Percentiles rank a stretch among this genome's conserved stretches.
These are phyloP conservation scores for Acacia confusa DNA, from an alignment of 306 rosid species.

Conservation along the genomic window DNA sequence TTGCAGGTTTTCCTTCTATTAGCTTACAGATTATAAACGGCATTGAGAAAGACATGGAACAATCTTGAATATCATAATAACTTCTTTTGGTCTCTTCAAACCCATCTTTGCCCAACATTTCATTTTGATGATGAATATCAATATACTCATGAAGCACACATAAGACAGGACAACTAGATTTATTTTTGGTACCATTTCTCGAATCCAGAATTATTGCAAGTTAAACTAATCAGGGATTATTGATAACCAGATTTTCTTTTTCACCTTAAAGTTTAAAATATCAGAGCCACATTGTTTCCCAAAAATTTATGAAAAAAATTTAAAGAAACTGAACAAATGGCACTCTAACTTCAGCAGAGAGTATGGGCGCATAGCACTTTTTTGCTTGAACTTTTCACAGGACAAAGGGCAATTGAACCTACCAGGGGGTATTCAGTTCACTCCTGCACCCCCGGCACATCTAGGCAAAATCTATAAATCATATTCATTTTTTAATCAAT, in stretches of 20 bases:
- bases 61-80: background rate
- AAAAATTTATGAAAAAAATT: no score
- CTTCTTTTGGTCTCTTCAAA: background rate
- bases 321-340: no score
- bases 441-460: background rate
- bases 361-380: background rate
- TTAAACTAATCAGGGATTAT: background rate
- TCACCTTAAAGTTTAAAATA: no score
- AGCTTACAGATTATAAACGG: background rate
- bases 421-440: background rate
- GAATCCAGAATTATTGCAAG: background rate
- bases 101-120: no score
- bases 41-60: background rate
- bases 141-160: no score
- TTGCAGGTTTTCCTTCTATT: background rate
- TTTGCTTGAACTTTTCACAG: background rate
- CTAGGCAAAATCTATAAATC: background rate
- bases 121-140: no score
- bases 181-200: background rate
- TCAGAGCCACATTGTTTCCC: no score
- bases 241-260: background rate
- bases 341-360: background rate
- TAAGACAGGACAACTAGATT: background rate
- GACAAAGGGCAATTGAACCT: background rate
- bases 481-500: no score